Conservation (phyloP, 768 basidiomycete genomes). For the Trametes sanguinea region DNA sequence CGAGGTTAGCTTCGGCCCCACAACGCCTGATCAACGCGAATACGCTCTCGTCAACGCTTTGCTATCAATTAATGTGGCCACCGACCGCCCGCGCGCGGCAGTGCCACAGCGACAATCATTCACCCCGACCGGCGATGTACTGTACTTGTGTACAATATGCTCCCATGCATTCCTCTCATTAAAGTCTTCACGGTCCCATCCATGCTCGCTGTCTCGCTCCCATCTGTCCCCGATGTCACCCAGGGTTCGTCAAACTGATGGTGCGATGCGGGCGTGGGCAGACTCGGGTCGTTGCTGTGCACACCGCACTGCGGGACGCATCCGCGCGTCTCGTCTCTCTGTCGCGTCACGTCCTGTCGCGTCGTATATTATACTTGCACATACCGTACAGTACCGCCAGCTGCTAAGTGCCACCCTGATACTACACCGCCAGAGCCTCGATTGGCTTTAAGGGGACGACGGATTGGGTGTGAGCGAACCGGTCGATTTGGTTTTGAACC, state of each 20-base stretch:
- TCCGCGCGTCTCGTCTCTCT: neutral
- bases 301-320: neutral
- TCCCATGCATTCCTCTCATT: neutral
- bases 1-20: neutral
- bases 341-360: neutral
- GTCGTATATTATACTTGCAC: constrained; percentile 19
- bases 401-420: neutral
- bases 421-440: neutral
- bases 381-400: constrained; percentile 11
- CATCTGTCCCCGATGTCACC: constrained; percentile 9
- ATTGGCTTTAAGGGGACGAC: too few relatives aligned
- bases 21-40: constrained; percentile 1
- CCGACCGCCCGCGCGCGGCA: too few relatives aligned
- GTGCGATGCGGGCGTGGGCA: neutral
- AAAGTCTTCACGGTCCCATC: neutral
- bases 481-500: too few relatives aligned
- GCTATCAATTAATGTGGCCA: too few relatives aligned
- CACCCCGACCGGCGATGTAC: neutral
- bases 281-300: neutral
- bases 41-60: neutral
- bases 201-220: neutral
- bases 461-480: too few relatives aligned
- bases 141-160: too few relatives aligned
- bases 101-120: neutral
- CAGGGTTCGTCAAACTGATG: constrained; percentile 6